phyloP scores from a whole-genome alignment of 2,329 filamentous ascomycete genomes.

The Blastomyces parvus region DNA sequence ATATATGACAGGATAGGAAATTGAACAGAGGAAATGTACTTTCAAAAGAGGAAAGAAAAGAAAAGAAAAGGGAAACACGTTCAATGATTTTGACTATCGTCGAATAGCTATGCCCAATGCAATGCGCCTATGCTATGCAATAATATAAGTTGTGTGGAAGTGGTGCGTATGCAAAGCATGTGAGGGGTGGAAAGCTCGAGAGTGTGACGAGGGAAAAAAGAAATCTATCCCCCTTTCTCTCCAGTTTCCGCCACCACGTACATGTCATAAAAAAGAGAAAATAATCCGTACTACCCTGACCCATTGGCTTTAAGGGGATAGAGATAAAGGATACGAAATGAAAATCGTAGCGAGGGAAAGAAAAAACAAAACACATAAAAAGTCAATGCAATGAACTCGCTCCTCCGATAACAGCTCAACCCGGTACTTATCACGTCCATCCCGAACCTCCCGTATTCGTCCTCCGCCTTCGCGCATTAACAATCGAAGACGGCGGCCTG shows the following conservation, averaged over 20 bases:
- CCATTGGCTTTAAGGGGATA: no score
- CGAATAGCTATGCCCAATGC: not conserved
- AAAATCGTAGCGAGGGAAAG: not conserved
- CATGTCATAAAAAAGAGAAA: not conserved
- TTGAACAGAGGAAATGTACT: not conserved
- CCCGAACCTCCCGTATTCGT: conserved; percentile 30
- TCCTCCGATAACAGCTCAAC: no score
- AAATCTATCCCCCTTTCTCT: not conserved
- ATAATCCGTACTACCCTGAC: no score
- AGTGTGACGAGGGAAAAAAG: not conserved
- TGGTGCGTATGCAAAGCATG: not conserved
- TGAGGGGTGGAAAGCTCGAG: not conserved
- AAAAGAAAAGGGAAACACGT: not conserved
- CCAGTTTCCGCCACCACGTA: not conserved
- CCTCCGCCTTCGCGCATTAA: conserved; percentile 31
- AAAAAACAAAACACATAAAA: not conserved
- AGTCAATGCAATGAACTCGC: no score
- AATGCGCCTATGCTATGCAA: conserved; percentile 7
- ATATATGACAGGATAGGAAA: not conserved
- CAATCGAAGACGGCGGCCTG: conserved; percentile 26
- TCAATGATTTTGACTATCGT: not conserved
- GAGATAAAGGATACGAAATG: no score
- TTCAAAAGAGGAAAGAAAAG: not conserved
- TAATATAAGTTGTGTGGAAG: not conserved
- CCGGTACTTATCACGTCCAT: conserved; percentile 22